A percentile compares a stretch with the other conserved stretches of the same genome.
These are phyloP conservation scores for Paraconiothyrium sp. DNA, from an alignment of 2,329 filamentous ascomycete species.

Conservation along the genomic window DNA sequence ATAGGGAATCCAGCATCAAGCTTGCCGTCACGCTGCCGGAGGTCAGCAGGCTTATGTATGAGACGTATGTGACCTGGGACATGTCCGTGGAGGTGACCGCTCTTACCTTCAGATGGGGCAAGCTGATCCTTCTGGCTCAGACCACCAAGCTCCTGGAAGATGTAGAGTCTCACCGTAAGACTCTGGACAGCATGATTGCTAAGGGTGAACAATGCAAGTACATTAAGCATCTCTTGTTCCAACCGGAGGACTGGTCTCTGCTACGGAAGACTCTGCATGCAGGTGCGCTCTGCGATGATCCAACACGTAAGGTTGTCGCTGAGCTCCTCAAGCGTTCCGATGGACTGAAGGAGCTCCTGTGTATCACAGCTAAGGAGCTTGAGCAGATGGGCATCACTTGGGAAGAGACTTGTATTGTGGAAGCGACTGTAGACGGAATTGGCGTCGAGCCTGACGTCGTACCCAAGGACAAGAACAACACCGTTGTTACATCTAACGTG, in stretches of 20 bases:
- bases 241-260: neutral
- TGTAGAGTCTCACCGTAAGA: neutral
- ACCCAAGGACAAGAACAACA: too few species aligned
- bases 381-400: neutral
- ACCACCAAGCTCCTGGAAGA: conserved; percentile 6
- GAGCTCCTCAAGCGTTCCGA: conserved; percentile 1
- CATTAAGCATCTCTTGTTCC: conserved; percentile 3
- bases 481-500: too few species aligned
- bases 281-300: neutral
- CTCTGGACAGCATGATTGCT: neutral
- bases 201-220: neutral
- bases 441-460: neutral
- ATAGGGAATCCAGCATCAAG: too few species aligned
- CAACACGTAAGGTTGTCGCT: neutral
- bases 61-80: conserved; percentile 1
- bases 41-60: neutral
- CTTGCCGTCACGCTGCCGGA: neutral
- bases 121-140: neutral
- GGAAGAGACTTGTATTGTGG: neutral
- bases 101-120: neutral
- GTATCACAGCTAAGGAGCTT: neutral
- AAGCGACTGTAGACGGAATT: neutral
- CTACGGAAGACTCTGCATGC: neutral
- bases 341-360: neutral
- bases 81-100: neutral